Base-by-base conservation (phyloP, 2,329 filamentous ascomycete genomes). In the Macrophomina pseudophaseolina region DNA sequence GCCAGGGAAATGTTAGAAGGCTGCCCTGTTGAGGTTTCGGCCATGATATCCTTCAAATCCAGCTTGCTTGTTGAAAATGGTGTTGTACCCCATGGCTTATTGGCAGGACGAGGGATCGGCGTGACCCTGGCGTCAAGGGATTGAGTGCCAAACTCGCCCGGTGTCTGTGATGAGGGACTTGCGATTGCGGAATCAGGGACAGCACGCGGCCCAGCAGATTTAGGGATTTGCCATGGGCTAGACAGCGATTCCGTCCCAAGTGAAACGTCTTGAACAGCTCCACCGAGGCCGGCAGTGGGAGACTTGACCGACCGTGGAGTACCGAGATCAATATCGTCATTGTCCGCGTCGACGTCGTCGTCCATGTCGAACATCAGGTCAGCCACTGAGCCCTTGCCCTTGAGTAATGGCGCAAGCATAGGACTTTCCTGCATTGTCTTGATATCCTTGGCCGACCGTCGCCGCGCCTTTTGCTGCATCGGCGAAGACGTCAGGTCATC, bases 301-400 rank as follows among this genome's bases (percentile, higher is more conserved):
- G 58, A 62, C 32, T 62, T 62, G 5, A 60, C 11, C 28, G 23
- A 35, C 5, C 48, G 49, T 35, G 46, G 28, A 18, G n/a, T n/a
- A 33, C 48, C 32, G n/a, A 59, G 38, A 30, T 66, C 52, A 28
- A 59, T 33, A 14, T 46, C 64, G 23, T 59, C 32, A 32, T 32
- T 62, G 18, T 52, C 56, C n/a, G 40, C 73, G 16, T 77, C 69
- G 66, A 84, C 85, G 51, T 93, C 92, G 44, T 96, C 93, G 67
- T 97, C 94, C 93, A 97, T 97, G 70, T 92, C 88, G 74, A 97
- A 97, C 77, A 97, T 97, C 65, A 97, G 84, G 71, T 97, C 94
- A 44, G 84, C 85, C 1, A 85, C 82, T 0, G 91, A 94, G 23
- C 84, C 85, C 72, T 88, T 93, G 1, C 90, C 84, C 65, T 87